Conservation (phyloP, 257 asterid genomes). For the Misopates orontium region DNA sequence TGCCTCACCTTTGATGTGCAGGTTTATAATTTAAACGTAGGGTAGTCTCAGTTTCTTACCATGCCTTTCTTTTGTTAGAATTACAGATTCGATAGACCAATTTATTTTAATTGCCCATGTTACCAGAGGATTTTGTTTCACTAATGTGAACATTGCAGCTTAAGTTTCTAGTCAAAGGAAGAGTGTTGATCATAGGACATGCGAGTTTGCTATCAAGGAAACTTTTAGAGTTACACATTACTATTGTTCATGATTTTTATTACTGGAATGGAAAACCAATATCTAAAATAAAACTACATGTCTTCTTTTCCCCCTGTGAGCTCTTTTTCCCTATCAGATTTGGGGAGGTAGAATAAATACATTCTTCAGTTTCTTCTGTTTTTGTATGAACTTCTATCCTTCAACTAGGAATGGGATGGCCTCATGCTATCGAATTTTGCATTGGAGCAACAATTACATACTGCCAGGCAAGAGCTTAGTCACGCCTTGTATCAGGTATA, state of each 20-base stretch:
- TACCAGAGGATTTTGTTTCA: neutral
- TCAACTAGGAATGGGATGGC: conserved; percentile 89
- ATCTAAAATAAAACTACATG: neutral
- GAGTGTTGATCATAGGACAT: neutral
- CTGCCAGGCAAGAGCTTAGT: conserved; percentile 97
- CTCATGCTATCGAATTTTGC: conserved; percentile 96
- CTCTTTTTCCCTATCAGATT: conserved; percentile 11
- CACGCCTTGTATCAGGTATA: conserved; percentile 95
- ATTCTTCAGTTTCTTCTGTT: conserved; percentile 1
- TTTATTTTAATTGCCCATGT: neutral
- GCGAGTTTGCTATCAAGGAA: too few species aligned
- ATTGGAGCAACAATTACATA: conserved; percentile 87
- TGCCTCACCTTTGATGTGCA: too few species aligned
- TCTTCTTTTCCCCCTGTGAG: neutral
- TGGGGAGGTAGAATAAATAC: conserved; percentile 6
- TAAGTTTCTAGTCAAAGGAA: neutral
- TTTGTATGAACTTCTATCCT: conserved; percentile 18
- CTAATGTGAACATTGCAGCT: neutral
- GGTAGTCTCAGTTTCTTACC: neutral
- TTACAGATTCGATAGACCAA: neutral
- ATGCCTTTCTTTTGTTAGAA: neutral
- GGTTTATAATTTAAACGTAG: neutral
- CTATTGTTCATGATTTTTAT: too few species aligned
- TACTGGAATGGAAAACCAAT: neutral
- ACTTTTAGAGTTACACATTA: too few species aligned